Evolutionary conservation across 2,329 filamentous ascomycete species (phyloP).

Genomic region (Fonsecaea nubica): DNA sequence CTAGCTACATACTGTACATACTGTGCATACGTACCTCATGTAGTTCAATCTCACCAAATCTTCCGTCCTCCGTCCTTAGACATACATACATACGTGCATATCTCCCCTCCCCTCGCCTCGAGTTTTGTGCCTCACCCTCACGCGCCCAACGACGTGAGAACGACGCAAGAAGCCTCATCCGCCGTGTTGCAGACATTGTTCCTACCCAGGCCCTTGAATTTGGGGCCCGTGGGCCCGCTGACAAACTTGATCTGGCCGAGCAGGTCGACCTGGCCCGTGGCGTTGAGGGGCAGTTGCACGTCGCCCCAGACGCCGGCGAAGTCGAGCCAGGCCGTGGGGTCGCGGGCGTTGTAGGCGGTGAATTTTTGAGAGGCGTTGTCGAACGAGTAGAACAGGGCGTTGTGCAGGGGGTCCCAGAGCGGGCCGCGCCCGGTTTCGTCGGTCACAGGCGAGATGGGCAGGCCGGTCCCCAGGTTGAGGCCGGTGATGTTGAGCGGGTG

Average conservation of each 20-base stretch:
- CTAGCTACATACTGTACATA: too few species aligned
- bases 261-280: slow-evolving; percentile 49
- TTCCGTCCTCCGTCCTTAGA: too few species aligned
- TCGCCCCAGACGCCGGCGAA: slow-evolving; percentile 70
- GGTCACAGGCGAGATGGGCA: slow-evolving; percentile 55
- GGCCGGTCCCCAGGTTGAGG: slow-evolving; percentile 54
- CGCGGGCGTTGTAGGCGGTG: slow-evolving; percentile 52
- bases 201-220: slow-evolving; percentile 64
- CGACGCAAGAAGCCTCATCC: background rate
- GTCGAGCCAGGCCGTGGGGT: slow-evolving; percentile 62
- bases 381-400: slow-evolving; percentile 64
- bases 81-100: too few species aligned
- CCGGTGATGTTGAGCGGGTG: slow-evolving; percentile 70
- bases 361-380: slow-evolving; percentile 53
- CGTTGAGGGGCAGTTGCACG: slow-evolving; percentile 60
- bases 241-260: slow-evolving; percentile 64
- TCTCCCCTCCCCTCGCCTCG: too few species aligned
- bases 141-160: background rate
- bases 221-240: slow-evolving; percentile 66
- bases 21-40: too few species aligned
- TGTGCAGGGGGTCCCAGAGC: slow-evolving; percentile 66
- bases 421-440: slow-evolving; percentile 62
- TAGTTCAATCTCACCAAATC: too few species aligned
- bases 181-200: slow-evolving; percentile 57
- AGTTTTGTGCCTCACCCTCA: background rate